Base-by-base conservation (phyloP, 2,329 filamentous ascomycete genomes). In the Leptosphaerulina australis region DNA sequence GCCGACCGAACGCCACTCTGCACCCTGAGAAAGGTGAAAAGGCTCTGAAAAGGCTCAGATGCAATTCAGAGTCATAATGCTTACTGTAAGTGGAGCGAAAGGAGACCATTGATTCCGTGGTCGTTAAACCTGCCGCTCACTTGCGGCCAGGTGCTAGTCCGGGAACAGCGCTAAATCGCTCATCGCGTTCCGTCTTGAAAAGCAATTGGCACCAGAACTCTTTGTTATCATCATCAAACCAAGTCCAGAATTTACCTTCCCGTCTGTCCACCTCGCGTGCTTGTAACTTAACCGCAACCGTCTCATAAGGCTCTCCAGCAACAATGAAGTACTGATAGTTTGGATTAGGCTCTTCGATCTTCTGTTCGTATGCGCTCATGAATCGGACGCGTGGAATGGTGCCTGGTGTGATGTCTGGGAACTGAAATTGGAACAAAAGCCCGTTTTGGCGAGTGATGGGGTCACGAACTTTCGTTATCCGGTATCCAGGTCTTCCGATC, bases 161-260 rank as follows among this genome's bases (percentile, higher is more conserved):
- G 26, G 85, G 85, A 33, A 87, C 85, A 62, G 83, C 83, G 64
- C 80, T 83, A 64, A 85, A 97, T 53, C 91, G 82, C 81, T 97
- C 93, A 76, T 97, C 94, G 58, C 94, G 85, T 80, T 99, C 94
- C 29, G 94, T 97, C 83, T 97, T 94, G 77, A 97, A 99, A 80
- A 97, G 89, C 59, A 99, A 83, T 79, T 97, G 94, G 30, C 97
- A 84, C 90, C 91, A 97, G 71, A 95, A 99, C 78, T 97, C 93
- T 80, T 95, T 96, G 57, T 88, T 86, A 73, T 99, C 94, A 53
- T 88, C 87, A 75, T 99, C 94, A 80, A 92, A 99, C 86, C 92
- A 97, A 44, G 85, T 88, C 83, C 93, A 99, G 74, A 92, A 94
- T 66, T 87, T 83, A 49, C 90, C 92, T 60, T 95, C 91, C 18